Conservation (phyloP, 2,329 filamentous ascomycete genomes). For the Chrysoporthe deuterocubensis region DNA sequence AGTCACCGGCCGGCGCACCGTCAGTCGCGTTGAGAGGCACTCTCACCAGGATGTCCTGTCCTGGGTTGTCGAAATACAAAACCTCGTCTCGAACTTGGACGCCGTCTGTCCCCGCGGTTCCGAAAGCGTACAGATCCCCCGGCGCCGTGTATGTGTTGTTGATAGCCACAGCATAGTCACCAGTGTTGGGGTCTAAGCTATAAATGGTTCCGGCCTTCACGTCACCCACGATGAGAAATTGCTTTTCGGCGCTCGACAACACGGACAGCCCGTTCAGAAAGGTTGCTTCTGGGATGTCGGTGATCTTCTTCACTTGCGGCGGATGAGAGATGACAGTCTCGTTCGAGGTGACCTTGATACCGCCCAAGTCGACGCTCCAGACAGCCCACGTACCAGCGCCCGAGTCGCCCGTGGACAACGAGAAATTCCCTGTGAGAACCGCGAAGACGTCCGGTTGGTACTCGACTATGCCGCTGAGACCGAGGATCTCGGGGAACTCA, state of each 20-base stretch:
- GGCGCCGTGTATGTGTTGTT: constrained; percentile 34
- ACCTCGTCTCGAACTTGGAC: constrained; percentile 32
- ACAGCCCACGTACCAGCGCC: constrained; percentile 32
- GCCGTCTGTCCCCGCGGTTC: constrained; percentile 33
- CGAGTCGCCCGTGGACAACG: constrained; percentile 28
- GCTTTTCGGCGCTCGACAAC: constrained; percentile 22
- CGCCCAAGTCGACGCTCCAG: constrained; percentile 32
- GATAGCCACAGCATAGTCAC: constrained; percentile 32
- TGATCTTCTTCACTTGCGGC: constrained; percentile 31
- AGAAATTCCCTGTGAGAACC: constrained; percentile 35
- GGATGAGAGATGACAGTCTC: constrained; percentile 14
- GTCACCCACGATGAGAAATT: constrained; percentile 33
- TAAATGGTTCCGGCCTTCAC: constrained; percentile 33
- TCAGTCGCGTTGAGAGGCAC: constrained; percentile 29
- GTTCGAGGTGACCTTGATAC: constrained; percentile 32
- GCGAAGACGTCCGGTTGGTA: constrained; percentile 39
- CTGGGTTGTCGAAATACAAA: constrained; percentile 37
- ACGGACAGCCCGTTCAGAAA: constrained; percentile 37
- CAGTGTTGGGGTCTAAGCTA: constrained; percentile 32
- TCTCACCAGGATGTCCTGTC: constrained; percentile 30
- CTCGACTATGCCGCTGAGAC: constrained; percentile 43
- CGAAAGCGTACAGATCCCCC: constrained; percentile 24
- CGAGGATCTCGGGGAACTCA: constrained; percentile 33
- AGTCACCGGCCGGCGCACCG: constrained; percentile 28
- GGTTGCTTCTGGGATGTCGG: constrained; percentile 31